Evolutionary conservation across 352 stramenopile genomes (phyloP).

Genomic region (Saprolegnia diclina): DNA sequence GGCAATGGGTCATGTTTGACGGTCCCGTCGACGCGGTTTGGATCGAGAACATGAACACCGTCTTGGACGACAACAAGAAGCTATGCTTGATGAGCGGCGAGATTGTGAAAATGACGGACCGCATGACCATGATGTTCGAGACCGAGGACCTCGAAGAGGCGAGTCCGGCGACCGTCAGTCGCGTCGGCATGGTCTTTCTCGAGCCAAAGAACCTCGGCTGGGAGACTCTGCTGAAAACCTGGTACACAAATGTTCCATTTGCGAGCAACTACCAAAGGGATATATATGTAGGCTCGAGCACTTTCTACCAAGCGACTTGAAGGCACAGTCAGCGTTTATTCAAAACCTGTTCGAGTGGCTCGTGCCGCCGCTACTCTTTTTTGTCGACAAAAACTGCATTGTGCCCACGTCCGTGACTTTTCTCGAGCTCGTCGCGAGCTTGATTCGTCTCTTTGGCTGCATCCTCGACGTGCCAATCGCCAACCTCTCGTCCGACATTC

Average conservation of each 20-base stretch:
- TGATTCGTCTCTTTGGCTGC: slow-evolving; percentile 79
- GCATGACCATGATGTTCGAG: slow-evolving; percentile 96
- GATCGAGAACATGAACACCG: slow-evolving; percentile 96
- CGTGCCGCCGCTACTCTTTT: slow-evolving; percentile 87
- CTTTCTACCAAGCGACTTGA: slow-evolving; percentile 37
- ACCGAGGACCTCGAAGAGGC: slow-evolving; percentile 88
- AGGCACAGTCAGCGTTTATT: slow-evolving; percentile 40
- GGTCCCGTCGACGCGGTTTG: slow-evolving; percentile 91
- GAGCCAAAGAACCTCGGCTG: slow-evolving; percentile 88
- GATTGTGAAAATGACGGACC: slow-evolving; percentile 92
- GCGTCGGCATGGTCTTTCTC: slow-evolving; percentile 91
- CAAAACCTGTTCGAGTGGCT: slow-evolving; percentile 85
- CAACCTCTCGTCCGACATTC: slow-evolving; percentile 55
- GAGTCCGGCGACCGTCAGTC: slow-evolving; percentile 85
- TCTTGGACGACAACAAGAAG: slow-evolving; percentile 92
- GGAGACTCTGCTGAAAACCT: slow-evolving; percentile 84
- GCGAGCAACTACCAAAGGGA: background rate
- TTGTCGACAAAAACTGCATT: slow-evolving; percentile 86
- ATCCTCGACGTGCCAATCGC: slow-evolving; percentile 52
- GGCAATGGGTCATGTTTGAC: slow-evolving; percentile 94
- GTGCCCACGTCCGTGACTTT: slow-evolving; percentile 85
- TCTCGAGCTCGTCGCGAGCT: slow-evolving; percentile 82
- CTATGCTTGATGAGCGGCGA: slow-evolving; percentile 92
- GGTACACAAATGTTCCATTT: slow-evolving; percentile 49
- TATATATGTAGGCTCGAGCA: slow-evolving; percentile 16